Evolutionary conservation across 371 early-diverging fungal genomes (phyloP).

Genomic region (Funneliformis caledonium): DNA sequence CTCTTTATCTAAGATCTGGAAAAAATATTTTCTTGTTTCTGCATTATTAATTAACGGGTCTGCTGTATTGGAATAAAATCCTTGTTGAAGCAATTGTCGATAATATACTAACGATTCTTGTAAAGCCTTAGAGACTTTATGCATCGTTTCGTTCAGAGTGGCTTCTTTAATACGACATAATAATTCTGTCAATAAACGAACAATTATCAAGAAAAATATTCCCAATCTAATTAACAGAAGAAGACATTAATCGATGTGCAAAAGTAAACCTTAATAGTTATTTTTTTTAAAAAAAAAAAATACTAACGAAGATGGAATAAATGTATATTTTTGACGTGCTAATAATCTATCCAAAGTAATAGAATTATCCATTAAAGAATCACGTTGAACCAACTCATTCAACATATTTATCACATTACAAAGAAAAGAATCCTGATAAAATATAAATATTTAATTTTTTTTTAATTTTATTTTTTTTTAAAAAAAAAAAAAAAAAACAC

Average conservation of each 20-base stretch:
- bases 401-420: conserved; percentile 5
- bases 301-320: conserved; percentile 17
- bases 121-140: not conserved
- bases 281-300: too few relatives aligned
- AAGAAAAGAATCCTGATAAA: conserved; percentile 3
- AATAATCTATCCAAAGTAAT: not conserved
- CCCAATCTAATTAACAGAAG: conserved; percentile 6
- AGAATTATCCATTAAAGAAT: not conserved
- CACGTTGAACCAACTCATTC: not conserved
- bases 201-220: conserved; percentile 42
- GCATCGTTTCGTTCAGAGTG: too few relatives aligned
- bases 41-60: not conserved
- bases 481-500: not conserved
- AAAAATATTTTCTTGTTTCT: not conserved
- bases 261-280: not conserved
- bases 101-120: not conserved
- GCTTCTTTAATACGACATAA: too few relatives aligned
- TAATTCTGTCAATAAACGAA: too few relatives aligned
- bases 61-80: not conserved
- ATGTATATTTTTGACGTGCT: not conserved
- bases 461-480: too few relatives aligned
- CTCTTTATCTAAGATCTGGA: conserved; percentile 39
- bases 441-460: too few relatives aligned
- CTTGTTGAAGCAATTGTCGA: not conserved
- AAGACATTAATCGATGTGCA: not conserved